Conservation (phyloP, 768 basidiomycete genomes). For the Royoungia palumana region DNA sequence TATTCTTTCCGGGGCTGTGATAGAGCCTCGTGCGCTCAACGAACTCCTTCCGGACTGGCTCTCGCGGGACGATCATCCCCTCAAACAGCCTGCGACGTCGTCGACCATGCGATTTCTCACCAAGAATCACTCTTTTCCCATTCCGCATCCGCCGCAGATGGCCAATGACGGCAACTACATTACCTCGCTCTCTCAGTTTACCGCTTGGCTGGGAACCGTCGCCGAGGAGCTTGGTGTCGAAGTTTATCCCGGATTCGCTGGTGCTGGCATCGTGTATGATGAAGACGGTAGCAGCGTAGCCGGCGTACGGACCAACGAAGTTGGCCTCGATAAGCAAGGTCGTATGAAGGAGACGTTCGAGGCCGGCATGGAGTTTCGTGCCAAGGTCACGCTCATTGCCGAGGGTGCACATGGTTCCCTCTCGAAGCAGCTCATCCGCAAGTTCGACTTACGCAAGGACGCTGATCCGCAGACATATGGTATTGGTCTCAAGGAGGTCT, state of each 20-base stretch:
- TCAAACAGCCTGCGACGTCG: slow-evolving; percentile 73
- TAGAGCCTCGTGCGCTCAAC: slow-evolving; percentile 88
- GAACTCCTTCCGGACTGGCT: slow-evolving; percentile 90
- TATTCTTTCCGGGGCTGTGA: slow-evolving; percentile 92
- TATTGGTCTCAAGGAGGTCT: slow-evolving; percentile 95
- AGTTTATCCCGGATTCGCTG: slow-evolving; percentile 95
- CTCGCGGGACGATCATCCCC: slow-evolving; percentile 62
- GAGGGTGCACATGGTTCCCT: slow-evolving; percentile 95
- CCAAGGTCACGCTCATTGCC: slow-evolving; percentile 87
- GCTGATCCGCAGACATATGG: slow-evolving; percentile 91
- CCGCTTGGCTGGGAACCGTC: slow-evolving; percentile 82
- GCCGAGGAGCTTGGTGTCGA: slow-evolving; percentile 90
- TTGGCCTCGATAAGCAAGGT: slow-evolving; percentile 77
- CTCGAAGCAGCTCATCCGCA: slow-evolving; percentile 70
- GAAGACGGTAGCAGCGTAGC: slow-evolving; percentile 39
- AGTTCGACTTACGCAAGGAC: slow-evolving; percentile 66
- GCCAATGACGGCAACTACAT: slow-evolving; percentile 91
- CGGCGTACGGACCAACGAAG: slow-evolving; percentile 91
- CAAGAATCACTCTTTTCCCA: slow-evolving; percentile 59
- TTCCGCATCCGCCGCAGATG: slow-evolving; percentile 98
- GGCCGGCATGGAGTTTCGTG: slow-evolving; percentile 93
- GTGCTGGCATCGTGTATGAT: slow-evolving; percentile 75
- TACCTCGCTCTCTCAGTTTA: slow-evolving; percentile 82
- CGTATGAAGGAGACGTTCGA: slow-evolving; percentile 85
- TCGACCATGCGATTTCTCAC: slow-evolving; percentile 89